These are phyloP conservation scores for Penicillium herquei DNA, from an alignment of 495 filamentous ascomycete species.

Conservation along the genomic window DNA sequence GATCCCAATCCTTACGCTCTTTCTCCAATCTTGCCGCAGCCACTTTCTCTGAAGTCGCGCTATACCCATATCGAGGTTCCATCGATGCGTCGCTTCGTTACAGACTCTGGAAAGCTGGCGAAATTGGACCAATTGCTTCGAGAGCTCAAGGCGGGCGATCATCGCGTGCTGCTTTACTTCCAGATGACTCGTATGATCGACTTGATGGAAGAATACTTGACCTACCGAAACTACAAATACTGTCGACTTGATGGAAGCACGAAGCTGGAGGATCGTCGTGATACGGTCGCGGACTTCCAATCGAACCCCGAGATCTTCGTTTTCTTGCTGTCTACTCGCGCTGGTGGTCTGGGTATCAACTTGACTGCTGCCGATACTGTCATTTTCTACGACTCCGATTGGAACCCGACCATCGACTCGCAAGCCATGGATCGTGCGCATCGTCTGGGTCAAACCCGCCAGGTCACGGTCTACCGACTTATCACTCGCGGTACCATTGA, in stretches of 20 bases:
- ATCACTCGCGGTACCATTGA: constrained; percentile 98
- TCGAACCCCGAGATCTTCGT: constrained; percentile 89
- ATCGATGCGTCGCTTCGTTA: constrained; percentile 98
- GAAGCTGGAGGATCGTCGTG: constrained; percentile 95
- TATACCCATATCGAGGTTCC: constrained; percentile 91
- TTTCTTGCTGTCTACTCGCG: constrained; percentile 92
- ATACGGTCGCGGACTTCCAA: constrained; percentile 97
- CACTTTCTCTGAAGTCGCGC: constrained; percentile 72
- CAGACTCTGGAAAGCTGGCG: constrained; percentile 93
- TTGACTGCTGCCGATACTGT: constrained; percentile 89
- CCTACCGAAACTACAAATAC: constrained; percentile 98
- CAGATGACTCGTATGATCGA: constrained; percentile 99
- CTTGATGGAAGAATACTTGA: constrained; percentile 97
- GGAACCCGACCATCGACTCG: constrained; percentile 98
- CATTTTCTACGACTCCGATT: constrained; percentile 99
- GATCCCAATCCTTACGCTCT: constrained; percentile 62
- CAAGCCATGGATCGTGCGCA: constrained; percentile 99
- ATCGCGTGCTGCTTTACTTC: constrained; percentile 99
- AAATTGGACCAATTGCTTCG: constrained; percentile 85
- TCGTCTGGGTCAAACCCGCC: constrained; percentile 92
- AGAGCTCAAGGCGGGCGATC: constrained; percentile 84
- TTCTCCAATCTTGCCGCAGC: constrained; percentile 65
- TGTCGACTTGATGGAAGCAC: constrained; percentile 94
- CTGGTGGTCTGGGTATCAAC: constrained; percentile 97
- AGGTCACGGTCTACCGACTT: constrained; percentile 95